phyloP scores from a whole-genome alignment of 2,329 filamentous ascomycete genomes.

The Hypoxylon sp. region DNA sequence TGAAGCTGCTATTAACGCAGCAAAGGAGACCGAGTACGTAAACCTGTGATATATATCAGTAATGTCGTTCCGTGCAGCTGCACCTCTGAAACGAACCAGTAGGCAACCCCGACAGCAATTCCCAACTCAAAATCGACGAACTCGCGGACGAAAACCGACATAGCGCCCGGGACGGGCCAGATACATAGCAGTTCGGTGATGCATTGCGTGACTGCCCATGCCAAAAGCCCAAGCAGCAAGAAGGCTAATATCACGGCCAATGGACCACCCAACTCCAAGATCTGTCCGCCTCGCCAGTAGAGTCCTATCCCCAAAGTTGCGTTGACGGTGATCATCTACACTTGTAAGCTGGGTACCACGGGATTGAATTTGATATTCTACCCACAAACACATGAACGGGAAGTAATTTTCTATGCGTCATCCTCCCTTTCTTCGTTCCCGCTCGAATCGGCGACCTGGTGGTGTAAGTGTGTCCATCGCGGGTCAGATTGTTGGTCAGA shows the following conservation, averaged over 20 bases:
- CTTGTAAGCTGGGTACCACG: too few species aligned
- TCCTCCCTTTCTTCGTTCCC: slow-evolving; percentile 38
- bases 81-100: slow-evolving; percentile 47
- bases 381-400: slow-evolving; percentile 46
- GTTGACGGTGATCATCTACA: slow-evolving; percentile 50
- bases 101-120: slow-evolving; percentile 49
- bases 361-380: too few species aligned
- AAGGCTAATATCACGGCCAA: slow-evolving; percentile 48
- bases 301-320: slow-evolving; percentile 47
- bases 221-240: slow-evolving; percentile 45
- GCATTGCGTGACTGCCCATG: slow-evolving; percentile 51
- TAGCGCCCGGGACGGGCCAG: slow-evolving; percentile 51
- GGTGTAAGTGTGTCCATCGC: not conserved
- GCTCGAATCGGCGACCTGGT: slow-evolving; percentile 10
- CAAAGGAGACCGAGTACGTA: slow-evolving; percentile 48
- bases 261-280: slow-evolving; percentile 47
- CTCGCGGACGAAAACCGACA: slow-evolving; percentile 50
- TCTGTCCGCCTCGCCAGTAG: slow-evolving; percentile 49
- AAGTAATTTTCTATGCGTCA: slow-evolving; percentile 44
- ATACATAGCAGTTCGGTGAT: slow-evolving; percentile 50
- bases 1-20: slow-evolving; percentile 43
- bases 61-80: too few species aligned
- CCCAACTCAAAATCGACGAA: slow-evolving; percentile 52
- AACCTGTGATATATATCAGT: slow-evolving; percentile 44
- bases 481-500: not conserved